phyloP scores from a whole-genome alignment of 768 basidiomycete species.

The Lyophyllum atratum region DNA sequence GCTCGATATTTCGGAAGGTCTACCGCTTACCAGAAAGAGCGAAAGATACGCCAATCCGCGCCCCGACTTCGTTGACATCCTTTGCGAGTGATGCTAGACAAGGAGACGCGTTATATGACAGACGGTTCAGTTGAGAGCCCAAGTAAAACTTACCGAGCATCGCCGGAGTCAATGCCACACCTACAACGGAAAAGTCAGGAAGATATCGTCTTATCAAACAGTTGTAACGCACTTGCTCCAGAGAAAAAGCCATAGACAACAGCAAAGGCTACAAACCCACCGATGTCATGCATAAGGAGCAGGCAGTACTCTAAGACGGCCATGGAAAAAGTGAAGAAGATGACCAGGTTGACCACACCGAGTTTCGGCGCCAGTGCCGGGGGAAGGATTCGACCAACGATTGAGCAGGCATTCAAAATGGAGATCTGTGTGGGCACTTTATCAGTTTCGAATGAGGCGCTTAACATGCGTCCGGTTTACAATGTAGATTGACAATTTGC shows the following conservation, averaged over 20 bases:
- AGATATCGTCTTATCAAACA: neutral
- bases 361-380: constrained; percentile 38
- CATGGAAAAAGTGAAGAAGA: constrained; percentile 27
- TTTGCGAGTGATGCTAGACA: constrained; percentile 32
- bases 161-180: constrained; percentile 25
- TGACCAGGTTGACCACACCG: constrained; percentile 41
- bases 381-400: constrained; percentile 50
- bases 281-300: constrained; percentile 34
- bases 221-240: constrained; percentile 33
- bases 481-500: neutral
- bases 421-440: constrained; percentile 36
- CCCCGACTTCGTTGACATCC: constrained; percentile 45
- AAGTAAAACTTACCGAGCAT: constrained; percentile 25
- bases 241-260: constrained; percentile 46
- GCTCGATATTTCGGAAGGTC: neutral
- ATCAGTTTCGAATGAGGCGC: too few species aligned
- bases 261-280: constrained; percentile 42
- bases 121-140: neutral
- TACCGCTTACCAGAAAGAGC: constrained; percentile 37
- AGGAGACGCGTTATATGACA: neutral
- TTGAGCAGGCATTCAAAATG: constrained; percentile 52
- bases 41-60: constrained; percentile 46
- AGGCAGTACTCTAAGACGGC: constrained; percentile 41
- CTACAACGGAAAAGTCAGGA: neutral
- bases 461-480: neutral